These are phyloP conservation scores for Macrolepiota fuliginosa DNA, from an alignment of 768 basidiomycete species.

Conservation along the genomic window DNA sequence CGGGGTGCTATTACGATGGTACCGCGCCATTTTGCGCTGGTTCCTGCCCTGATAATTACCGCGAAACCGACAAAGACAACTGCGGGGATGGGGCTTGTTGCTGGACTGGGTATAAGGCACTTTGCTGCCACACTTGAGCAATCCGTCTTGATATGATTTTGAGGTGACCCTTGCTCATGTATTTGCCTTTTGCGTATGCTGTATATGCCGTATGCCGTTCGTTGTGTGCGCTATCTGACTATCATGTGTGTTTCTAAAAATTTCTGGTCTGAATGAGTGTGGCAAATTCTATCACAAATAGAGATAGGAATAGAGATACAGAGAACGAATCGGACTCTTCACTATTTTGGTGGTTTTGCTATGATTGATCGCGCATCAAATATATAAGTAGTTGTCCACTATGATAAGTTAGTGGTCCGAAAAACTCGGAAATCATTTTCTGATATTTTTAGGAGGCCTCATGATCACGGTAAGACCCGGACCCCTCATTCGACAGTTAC, in stretches of 20 bases:
- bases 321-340: too few relatives aligned
- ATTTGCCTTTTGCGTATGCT: neutral
- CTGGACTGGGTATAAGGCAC: neutral
- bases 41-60: neutral
- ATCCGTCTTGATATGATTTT: neutral
- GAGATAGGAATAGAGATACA: too few relatives aligned
- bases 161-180: neutral
- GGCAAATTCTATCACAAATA: too few relatives aligned
- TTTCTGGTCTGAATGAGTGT: neutral
- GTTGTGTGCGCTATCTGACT: neutral
- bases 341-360: too few relatives aligned
- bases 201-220: neutral
- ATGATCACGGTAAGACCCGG: too few relatives aligned
- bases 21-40: neutral
- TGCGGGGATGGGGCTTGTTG: neutral
- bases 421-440: too few relatives aligned
- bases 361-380: too few relatives aligned
- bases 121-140: neutral
- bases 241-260: neutral
- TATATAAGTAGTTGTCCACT: too few relatives aligned
- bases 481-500: too few relatives aligned
- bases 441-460: too few relatives aligned
- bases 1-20: neutral
- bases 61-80: neutral
- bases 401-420: too few relatives aligned